Evolutionary conservation across 2,329 filamentous ascomycete species (phyloP).

Genomic region (Hypoxylon sp.): DNA sequence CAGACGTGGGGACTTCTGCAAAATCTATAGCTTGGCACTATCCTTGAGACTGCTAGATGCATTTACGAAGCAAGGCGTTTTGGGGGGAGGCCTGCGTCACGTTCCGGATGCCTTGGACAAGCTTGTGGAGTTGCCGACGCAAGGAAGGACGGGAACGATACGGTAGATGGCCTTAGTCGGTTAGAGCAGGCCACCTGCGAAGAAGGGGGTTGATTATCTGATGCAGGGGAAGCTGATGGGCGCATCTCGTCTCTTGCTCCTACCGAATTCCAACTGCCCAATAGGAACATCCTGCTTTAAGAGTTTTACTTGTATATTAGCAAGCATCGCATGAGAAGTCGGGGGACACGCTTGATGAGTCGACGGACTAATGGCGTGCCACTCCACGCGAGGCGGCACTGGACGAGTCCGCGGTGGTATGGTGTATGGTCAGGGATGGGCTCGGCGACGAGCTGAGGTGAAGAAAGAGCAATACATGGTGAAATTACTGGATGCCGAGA

Average conservation of each 20-base stretch:
- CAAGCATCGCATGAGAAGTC: constrained; percentile 4
- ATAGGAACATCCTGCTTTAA: constrained; percentile 6
- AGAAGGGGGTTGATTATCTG: constrained; percentile 25
- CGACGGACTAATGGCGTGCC: constrained; percentile 4
- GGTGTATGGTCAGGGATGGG: too few relatives aligned
- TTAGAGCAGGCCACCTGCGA: constrained; percentile 56
- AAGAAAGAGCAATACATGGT: background rate
- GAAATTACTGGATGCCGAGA: background rate
- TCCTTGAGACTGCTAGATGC: constrained; percentile 26
- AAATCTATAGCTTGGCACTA: constrained; percentile 33
- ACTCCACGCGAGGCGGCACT: background rate
- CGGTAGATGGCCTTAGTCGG: constrained; percentile 59
- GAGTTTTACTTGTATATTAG: constrained; percentile 32
- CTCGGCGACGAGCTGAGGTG: background rate
- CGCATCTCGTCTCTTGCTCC: background rate
- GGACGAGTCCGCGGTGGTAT: background rate
- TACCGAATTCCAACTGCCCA: constrained; percentile 2
- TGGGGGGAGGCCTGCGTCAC: constrained; percentile 18
- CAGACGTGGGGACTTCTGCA: constrained; percentile 36
- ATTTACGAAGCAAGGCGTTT: constrained; percentile 38
- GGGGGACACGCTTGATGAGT: constrained; percentile 14
- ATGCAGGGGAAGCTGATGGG: constrained; percentile 1
- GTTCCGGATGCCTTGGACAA: constrained; percentile 16
- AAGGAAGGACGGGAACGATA: constrained; percentile 58
- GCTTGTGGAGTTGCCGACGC: constrained; percentile 5